A percentile compares a stretch with the other conserved stretches of the same genome.
These are phyloP conservation scores for Rubus idaeus DNA, from an alignment of 306 rosid genomes.

Conservation along the genomic window DNA sequence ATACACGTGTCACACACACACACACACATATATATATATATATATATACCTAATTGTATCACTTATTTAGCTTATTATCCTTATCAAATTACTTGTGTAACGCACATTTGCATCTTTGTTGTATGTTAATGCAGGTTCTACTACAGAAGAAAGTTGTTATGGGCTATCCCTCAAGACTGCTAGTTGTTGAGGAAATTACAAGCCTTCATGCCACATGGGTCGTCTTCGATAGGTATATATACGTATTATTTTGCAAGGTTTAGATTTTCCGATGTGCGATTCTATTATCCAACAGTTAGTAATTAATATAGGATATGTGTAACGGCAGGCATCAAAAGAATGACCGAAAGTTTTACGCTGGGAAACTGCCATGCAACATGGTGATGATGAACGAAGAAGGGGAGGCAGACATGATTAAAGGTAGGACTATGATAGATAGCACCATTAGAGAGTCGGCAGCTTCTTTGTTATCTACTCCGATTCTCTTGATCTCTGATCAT, in stretches of 20 bases:
- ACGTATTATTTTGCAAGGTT: not conserved
- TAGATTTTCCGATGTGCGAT: not conserved
- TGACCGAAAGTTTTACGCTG: slow-evolving; percentile 35
- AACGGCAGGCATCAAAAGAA: slow-evolving; percentile 45
- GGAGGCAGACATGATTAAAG: slow-evolving; percentile 43
- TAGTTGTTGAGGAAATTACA: slow-evolving; percentile 40
- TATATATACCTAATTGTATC: not conserved
- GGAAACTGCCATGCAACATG: slow-evolving; percentile 47
- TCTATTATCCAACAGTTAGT: not conserved
- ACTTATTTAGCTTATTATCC: not conserved
- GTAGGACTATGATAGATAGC: slow-evolving; percentile 15
- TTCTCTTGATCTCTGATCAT: slow-evolving; percentile 11
- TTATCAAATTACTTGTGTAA: not conserved
- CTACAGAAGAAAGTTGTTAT: slow-evolving; percentile 52
- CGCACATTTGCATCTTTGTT: not conserved
- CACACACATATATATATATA: not conserved
- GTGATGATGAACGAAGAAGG: slow-evolving; percentile 53
- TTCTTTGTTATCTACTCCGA: slow-evolving; percentile 7
- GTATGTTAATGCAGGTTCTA: slow-evolving; percentile 36
- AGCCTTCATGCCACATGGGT: slow-evolving; percentile 51
- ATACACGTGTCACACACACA: too few species aligned
- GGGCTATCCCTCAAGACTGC: slow-evolving; percentile 45
- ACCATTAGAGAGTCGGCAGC: slow-evolving; percentile 13
- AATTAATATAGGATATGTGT: not conserved
- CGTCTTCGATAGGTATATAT: slow-evolving; percentile 45